Evolutionary conservation across 176 grass and related monocot genomes (phyloP).

Genomic region (Cenchrus fungigraminus): DNA sequence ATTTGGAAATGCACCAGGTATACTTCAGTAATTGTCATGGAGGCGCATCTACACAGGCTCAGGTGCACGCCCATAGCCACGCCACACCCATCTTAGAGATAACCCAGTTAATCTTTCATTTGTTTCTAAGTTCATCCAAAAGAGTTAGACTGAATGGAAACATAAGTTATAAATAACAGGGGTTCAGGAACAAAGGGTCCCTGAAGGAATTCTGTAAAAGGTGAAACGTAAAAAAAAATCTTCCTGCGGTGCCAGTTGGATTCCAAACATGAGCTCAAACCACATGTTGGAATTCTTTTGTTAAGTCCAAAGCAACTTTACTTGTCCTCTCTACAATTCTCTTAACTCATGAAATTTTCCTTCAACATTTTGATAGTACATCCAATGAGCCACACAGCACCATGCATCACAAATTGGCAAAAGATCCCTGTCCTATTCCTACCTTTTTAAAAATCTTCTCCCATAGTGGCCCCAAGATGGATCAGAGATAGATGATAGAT

Average conservation of each 20-base stretch:
- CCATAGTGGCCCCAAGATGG: not conserved
- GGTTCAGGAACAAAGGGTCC: not conserved
- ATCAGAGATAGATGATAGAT: not conserved
- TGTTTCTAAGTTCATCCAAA: not conserved
- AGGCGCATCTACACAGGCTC: not conserved
- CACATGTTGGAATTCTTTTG: not conserved
- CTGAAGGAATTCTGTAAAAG: not conserved
- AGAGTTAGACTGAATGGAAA: not conserved
- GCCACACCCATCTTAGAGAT: not conserved
- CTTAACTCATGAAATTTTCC: not conserved
- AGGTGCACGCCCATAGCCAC: not conserved
- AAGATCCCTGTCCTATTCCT: not conserved
- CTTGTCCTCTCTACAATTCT: not conserved
- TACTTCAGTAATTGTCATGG: not conserved
- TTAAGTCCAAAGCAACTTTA: not conserved
- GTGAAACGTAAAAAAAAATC: not conserved
- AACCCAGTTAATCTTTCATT: not conserved
- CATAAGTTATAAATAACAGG: not conserved
- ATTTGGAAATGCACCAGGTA: slow-evolving; percentile 31
- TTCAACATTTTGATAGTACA: not conserved
- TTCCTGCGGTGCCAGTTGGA: not conserved
- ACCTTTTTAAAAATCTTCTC: not conserved
- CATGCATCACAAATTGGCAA: not conserved
- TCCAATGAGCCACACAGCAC: not conserved
- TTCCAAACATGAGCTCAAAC: not conserved